Evolutionary conservation across 768 basidiomycete genomes (phyloP).

Genomic region (Porphyrellus cyaneotinctus): DNA sequence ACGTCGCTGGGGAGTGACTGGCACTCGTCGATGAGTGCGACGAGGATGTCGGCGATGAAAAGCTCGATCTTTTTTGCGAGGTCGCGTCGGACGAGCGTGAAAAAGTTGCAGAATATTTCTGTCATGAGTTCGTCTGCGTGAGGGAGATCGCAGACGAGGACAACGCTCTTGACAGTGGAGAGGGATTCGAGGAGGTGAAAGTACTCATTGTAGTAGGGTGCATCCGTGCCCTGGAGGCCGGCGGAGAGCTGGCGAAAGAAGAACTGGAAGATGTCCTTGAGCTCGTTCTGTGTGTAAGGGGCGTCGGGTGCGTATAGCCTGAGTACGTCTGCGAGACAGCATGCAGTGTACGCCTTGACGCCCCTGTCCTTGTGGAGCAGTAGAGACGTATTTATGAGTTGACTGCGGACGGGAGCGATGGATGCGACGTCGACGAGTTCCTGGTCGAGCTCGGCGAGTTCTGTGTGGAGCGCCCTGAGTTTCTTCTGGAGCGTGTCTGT

Average conservation of each 20-base stretch:
- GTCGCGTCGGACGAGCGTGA: slow-evolving; percentile 71
- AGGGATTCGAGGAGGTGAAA: slow-evolving; percentile 92
- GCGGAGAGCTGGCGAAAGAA: slow-evolving; percentile 82
- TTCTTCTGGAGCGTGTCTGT: slow-evolving; percentile 86
- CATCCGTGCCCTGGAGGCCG: slow-evolving; percentile 71
- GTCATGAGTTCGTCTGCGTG: slow-evolving; percentile 79
- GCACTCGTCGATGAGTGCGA: slow-evolving; percentile 86
- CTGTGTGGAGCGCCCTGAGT: slow-evolving; percentile 70
- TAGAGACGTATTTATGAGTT: slow-evolving; percentile 74
- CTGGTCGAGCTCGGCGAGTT: slow-evolving; percentile 83
- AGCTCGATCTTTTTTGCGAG: slow-evolving; percentile 79
- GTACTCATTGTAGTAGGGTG: slow-evolving; percentile 88
- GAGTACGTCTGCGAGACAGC: slow-evolving; percentile 92
- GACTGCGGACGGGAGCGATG: slow-evolving; percentile 64
- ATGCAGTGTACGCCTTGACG: slow-evolving; percentile 92
- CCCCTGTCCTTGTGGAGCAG: slow-evolving; percentile 94
- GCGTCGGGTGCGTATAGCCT: slow-evolving; percentile 95
- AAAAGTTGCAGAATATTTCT: slow-evolving; percentile 81
- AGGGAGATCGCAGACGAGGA: slow-evolving; percentile 88
- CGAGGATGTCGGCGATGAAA: slow-evolving; percentile 85
- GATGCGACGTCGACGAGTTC: slow-evolving; percentile 76
- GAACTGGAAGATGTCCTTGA: slow-evolving; percentile 96
- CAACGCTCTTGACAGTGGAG: slow-evolving; percentile 91
- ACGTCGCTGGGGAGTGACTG: slow-evolving; percentile 72
- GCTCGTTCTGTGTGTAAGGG: slow-evolving; percentile 84